Conservation (phyloP, 2,329 filamentous ascomycete genomes). For the Anthostomella pinea region DNA sequence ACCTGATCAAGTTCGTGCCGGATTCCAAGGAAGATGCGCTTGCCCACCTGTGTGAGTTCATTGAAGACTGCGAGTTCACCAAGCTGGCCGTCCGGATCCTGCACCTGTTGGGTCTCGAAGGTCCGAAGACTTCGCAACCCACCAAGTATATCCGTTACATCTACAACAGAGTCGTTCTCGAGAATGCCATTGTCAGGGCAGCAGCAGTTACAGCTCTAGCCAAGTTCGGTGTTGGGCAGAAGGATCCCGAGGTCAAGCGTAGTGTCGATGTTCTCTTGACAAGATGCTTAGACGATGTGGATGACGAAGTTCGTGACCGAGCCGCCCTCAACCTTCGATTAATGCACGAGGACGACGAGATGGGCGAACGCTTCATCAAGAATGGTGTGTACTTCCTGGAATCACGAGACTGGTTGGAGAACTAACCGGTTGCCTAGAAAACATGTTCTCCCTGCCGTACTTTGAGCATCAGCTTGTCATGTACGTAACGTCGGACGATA, state of each 20-base stretch:
- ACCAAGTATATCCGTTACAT: constrained; percentile 99
- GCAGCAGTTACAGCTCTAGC: constrained; percentile 93
- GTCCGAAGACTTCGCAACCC: constrained; percentile 89
- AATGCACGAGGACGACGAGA: constrained; percentile 87
- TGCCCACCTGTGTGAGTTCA: constrained; percentile 96
- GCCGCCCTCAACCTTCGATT: constrained; percentile 88
- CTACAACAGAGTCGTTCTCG: constrained; percentile 95
- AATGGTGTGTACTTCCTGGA: constrained; percentile 60
- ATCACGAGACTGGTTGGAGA: background rate
- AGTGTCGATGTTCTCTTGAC: constrained; percentile 91
- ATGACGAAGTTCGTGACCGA: constrained; percentile 95
- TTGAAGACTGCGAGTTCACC: constrained; percentile 98
- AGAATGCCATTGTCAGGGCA: constrained; percentile 93
- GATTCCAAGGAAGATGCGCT: constrained; percentile 80
- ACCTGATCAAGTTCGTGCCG: constrained; percentile 97
- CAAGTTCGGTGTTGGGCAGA: constrained; percentile 96
- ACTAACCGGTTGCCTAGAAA: constrained; percentile 57
- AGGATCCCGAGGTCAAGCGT: constrained; percentile 93
- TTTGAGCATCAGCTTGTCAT: constrained; percentile 97
- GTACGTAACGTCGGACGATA: constrained; percentile 93
- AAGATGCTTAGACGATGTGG: constrained; percentile 91
- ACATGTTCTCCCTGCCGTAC: constrained; percentile 89
- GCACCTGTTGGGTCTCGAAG: constrained; percentile 90
- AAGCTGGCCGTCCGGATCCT: constrained; percentile 95
- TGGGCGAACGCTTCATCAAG: constrained; percentile 85